Evolutionary conservation across 108 stramenopile species (phyloP), one percentile per base, ranked within the genome.

Genomic region (Skeletonema tropicum): DNA sequence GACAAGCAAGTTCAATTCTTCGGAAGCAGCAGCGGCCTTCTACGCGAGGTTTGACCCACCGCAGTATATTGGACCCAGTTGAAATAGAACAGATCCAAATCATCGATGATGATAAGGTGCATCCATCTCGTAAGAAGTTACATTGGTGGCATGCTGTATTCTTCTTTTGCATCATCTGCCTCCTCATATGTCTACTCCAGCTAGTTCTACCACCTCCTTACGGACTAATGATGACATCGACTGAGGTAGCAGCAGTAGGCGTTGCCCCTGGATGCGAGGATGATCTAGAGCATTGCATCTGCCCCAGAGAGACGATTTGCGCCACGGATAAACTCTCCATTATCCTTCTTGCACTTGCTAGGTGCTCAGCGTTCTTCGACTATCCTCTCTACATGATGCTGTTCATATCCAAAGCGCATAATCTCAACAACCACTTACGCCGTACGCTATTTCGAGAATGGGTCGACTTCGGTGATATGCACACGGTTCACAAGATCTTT

Each of bases 321-420:
- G 74, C 74, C 8, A 33, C 57, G 42, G n/a, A 33, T 26, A 29
- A 58, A 32, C 8, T 68, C 9, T 68, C 52, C 3, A 69, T 75
- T 36, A 48, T 75, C n/a, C 32, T 75, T 10, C 75, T 75, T 5
- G 36, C 68, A 7, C 41, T 75, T 3, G 46, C 75, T 5, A 29
- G 75, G 41, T 60, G 49, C 68, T 60, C 75, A 0, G 75, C 41
- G 10, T 75, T 45, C 65, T 75, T 75, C 17, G 75, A 75, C 48
- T 75, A 75, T 13, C 75, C 75, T 10, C 45, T 75, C n/a, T 75
- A 75, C 41, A 75, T 75, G 75, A 26, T 60, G 26, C 0, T 75
- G 21, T 75, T 75, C 66, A 0, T 75, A 31, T 70, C 58, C 42
- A 75, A 75, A 60, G 57, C 57, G 0, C 66, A 75, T 19, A 75